phyloP scores from a whole-genome alignment of 345 rosid species.

The Arabidopsis suecica region DNA sequence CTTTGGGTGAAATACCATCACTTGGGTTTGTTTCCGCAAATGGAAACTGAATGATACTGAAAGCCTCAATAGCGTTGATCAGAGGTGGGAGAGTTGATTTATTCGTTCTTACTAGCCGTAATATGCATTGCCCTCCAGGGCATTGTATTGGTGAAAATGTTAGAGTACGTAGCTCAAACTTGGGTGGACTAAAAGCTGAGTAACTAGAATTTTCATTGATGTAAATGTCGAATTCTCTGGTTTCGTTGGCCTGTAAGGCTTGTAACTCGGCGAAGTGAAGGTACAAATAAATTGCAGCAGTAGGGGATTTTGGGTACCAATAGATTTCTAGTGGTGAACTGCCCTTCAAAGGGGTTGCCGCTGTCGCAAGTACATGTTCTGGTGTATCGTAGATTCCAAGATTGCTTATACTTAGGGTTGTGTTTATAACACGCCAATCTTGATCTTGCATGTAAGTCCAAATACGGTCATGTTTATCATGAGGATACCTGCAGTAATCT shows the following conservation, averaged over 20 bases:
- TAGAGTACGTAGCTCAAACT: background rate
- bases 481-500: background rate
- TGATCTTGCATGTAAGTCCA: background rate
- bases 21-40: background rate
- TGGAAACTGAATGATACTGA: background rate
- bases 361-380: background rate
- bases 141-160: background rate
- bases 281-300: constrained; percentile 40
- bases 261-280: constrained; percentile 43
- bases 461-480: background rate
- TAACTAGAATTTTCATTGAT: background rate
- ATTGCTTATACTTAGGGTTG: background rate
- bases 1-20: background rate
- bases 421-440: background rate
- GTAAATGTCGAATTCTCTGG: constrained; percentile 40
- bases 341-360: background rate
- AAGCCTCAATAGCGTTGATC: background rate
- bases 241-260: constrained; percentile 31
- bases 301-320: background rate
- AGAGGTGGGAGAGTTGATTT: background rate
- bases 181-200: background rate
- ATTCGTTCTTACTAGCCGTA: background rate
- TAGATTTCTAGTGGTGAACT: background rate
- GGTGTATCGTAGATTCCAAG: background rate
- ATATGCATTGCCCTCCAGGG: background rate